phyloP scores from a whole-genome alignment of 371 early-diverging fungal species.

The Nematocida displodere region DNA sequence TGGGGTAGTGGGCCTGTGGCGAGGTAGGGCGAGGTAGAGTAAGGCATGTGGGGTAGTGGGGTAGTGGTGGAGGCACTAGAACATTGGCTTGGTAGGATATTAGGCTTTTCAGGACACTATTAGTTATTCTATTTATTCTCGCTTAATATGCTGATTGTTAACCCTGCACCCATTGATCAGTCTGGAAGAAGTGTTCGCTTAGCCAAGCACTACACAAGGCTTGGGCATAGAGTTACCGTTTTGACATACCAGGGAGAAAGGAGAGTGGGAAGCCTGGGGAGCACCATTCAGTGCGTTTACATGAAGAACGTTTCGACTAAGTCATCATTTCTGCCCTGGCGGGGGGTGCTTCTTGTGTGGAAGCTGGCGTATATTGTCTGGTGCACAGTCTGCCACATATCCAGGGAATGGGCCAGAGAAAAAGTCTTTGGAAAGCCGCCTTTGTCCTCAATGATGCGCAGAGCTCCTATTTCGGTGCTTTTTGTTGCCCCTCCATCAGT shows the following conservation, averaged over 20 bases:
- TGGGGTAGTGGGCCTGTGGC: no score
- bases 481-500: constrained; percentile 29
- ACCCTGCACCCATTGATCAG: constrained; percentile 46
- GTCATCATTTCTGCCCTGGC: neutral
- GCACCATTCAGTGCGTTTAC: neutral
- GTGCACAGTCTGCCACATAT: neutral
- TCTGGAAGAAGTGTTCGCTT: constrained; percentile 25
- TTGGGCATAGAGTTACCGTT: neutral
- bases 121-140: no score
- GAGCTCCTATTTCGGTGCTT: constrained; percentile 13
- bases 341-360: neutral
- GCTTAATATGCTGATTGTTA: constrained; percentile 27
- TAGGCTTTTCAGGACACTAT: no score
- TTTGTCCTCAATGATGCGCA: no score
- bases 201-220: constrained; percentile 4
- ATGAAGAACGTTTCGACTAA: constrained; percentile 11
- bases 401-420: no score
- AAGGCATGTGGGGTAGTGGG: no score
- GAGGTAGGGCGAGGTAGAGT: no score
- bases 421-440: no score
- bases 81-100: no score
- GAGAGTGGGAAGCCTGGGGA: neutral
- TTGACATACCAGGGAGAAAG: constrained; percentile 20
- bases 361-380: constrained; percentile 7
- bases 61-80: no score